Percentiles rank a stretch among this genome's conserved stretches.
phyloP scores from a whole-genome alignment of 202 grass and related monocot genomes.

The Digitaria exilis region DNA sequence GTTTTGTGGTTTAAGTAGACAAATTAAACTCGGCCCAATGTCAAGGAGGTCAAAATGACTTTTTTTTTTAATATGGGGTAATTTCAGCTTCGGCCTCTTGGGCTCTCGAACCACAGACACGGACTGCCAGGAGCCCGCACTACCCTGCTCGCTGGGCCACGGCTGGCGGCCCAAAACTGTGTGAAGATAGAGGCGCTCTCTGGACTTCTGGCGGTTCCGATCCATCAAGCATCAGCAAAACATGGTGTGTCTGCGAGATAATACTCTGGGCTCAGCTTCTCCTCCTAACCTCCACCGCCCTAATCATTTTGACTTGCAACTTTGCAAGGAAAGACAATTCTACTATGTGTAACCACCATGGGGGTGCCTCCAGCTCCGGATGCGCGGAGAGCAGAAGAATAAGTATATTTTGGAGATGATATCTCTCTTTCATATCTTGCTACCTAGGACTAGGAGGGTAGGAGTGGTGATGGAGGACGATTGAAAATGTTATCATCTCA shows the following conservation, averaged over 20 bases:
- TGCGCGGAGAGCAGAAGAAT: conserved; percentile 31
- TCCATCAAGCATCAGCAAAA: background rate
- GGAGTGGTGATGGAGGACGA: background rate
- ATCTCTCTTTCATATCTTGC: background rate
- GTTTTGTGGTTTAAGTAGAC: too few relatives aligned
- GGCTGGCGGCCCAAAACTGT: too few relatives aligned
- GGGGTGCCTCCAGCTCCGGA: background rate
- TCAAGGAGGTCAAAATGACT: too few relatives aligned
- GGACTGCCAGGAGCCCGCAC: too few relatives aligned
- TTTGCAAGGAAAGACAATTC: background rate
- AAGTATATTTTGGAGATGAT: conserved; percentile 25
- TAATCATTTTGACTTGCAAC: conserved; percentile 21
- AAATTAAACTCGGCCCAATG: too few relatives aligned
- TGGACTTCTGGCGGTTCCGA: too few relatives aligned
- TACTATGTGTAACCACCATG: background rate
- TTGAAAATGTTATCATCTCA: conserved; percentile 40
- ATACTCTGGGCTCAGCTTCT: background rate
- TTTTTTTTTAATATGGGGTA: too few relatives aligned
- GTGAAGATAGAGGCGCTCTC: too few relatives aligned
- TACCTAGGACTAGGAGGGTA: background rate
- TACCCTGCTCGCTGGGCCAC: too few relatives aligned
- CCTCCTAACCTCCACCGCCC: too few relatives aligned
- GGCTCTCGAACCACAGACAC: too few relatives aligned
- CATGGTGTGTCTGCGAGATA: background rate
- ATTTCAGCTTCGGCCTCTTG: too few relatives aligned